Conservation (phyloP, 352 stramenopile genomes). For the Thalassiosira mediterranea region DNA sequence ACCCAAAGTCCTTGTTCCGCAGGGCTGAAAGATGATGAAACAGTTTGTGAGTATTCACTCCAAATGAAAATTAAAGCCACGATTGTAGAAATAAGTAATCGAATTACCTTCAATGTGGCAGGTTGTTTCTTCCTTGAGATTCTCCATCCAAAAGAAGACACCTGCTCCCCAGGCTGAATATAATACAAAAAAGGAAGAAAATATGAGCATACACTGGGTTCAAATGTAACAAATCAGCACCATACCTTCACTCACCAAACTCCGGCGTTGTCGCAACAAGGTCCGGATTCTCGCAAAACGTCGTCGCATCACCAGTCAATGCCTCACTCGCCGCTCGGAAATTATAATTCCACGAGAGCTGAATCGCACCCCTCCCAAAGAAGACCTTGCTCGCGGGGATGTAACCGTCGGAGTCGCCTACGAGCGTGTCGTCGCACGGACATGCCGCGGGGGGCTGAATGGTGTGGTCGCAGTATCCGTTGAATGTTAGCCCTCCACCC, state of each 20-base stretch:
- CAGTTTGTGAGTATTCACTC: too few species aligned
- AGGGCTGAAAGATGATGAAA: too few species aligned
- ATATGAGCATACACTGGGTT: not conserved
- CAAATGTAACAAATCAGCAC: not conserved
- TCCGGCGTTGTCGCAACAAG: slow-evolving; percentile 50
- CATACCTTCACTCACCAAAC: too few species aligned
- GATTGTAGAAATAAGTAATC: too few species aligned
- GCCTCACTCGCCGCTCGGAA: slow-evolving; percentile 48
- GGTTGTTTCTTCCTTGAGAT: slow-evolving; percentile 60
- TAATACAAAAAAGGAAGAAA: not conserved
- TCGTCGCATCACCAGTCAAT: slow-evolving; percentile 50
- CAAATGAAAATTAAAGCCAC: too few species aligned
- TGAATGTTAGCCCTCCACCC: slow-evolving; percentile 48
- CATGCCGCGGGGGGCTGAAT: slow-evolving; percentile 50
- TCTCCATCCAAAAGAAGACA: slow-evolving; percentile 62
- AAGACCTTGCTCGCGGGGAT: slow-evolving; percentile 45
- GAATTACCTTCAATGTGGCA: slow-evolving; percentile 48
- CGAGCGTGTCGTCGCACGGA: slow-evolving; percentile 35
- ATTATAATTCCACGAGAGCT: slow-evolving; percentile 52
- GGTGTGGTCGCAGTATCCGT: slow-evolving; percentile 54
- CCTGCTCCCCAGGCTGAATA: slow-evolving; percentile 11
- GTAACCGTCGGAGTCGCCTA: slow-evolving; percentile 41
- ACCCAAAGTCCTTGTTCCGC: slow-evolving; percentile 36
- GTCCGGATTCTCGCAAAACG: slow-evolving; percentile 57
- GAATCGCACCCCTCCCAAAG: slow-evolving; percentile 46